Evolutionary conservation across 306 rosid species (phyloP).

Genomic region (Adenanthera pavonina): DNA sequence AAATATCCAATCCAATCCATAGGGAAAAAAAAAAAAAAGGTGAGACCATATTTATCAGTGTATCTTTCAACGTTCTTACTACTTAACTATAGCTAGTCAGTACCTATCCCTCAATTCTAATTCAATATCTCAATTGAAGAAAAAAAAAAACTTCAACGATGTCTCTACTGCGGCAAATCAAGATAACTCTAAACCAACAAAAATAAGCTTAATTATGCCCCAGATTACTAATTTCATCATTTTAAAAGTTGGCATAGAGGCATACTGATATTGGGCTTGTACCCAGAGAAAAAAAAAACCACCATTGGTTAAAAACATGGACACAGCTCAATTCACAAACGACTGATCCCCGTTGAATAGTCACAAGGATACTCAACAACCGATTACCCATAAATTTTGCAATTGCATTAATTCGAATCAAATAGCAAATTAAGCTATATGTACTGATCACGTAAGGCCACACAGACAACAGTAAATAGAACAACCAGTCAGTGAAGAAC

Average conservation of each 20-base stretch:
- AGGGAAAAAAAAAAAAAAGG: too few species aligned
- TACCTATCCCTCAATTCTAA: neutral
- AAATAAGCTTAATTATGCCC: neutral
- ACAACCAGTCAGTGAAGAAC: neutral
- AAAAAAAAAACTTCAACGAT: neutral
- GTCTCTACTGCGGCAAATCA: neutral
- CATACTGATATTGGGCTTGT: neutral
- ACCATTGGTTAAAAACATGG: neutral
- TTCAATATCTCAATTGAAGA: conserved; percentile 5
- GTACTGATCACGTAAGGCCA: neutral
- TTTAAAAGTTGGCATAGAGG: conserved; percentile 4
- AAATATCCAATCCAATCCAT: neutral
- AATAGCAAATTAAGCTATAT: neutral
- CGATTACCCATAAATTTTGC: conserved; percentile 15
- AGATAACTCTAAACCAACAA: neutral
- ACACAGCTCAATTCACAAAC: conserved; percentile 20
- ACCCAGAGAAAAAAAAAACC: neutral
- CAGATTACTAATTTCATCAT: neutral
- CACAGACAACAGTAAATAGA: neutral
- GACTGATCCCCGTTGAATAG: conserved; percentile 13
- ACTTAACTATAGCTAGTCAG: neutral
- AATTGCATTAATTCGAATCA: conserved; percentile 14
- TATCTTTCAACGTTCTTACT: neutral
- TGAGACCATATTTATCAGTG: neutral
- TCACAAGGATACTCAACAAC: conserved; percentile 13